A percentile compares a stretch with the other conserved stretches of the same genome.
Evolutionary conservation across 2,329 filamentous ascomycete genomes (phyloP).

Genomic region (Colletotrichum magnum): DNA sequence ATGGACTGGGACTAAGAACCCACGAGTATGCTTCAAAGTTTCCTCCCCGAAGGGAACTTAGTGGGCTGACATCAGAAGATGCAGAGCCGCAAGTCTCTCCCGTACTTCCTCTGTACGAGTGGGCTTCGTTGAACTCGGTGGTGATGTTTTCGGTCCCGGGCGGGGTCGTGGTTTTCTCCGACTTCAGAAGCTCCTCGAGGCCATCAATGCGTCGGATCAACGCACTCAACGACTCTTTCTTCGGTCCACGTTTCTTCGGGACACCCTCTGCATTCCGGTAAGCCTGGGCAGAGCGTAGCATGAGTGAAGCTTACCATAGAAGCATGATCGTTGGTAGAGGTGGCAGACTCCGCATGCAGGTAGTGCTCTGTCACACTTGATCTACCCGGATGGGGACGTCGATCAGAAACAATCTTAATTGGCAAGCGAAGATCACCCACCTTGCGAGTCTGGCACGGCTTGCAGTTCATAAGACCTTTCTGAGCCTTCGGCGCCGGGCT

Average conservation of each 20-base stretch:
- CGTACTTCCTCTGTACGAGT: not conserved
- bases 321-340: conserved; percentile 35
- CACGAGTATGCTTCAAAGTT: conserved; percentile 16
- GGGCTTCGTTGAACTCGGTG: conserved; percentile 11
- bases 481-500: conserved; percentile 20
- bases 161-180: conserved; percentile 33
- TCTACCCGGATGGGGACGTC: conserved; percentile 23
- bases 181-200: conserved; percentile 36
- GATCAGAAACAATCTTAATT: conserved; percentile 36
- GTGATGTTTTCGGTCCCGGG: conserved; percentile 17
- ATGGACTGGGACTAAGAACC: not conserved
- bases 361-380: conserved; percentile 39
- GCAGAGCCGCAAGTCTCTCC: conserved; percentile 20
- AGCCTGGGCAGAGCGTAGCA: not conserved
- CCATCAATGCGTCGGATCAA: conserved; percentile 35
- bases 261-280: conserved; percentile 14
- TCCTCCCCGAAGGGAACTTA: conserved; percentile 14
- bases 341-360: conserved; percentile 36
- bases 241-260: conserved; percentile 28
- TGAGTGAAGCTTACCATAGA: conserved; percentile 11
- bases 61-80: conserved; percentile 28
- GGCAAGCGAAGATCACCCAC: conserved; percentile 6
- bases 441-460: conserved; percentile 33
- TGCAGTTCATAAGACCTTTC: conserved; percentile 36
- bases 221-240: conserved; percentile 35